These are phyloP conservation scores for Diplodia intermedia DNA, from an alignment of 2,329 filamentous ascomycete species.

Conservation along the genomic window DNA sequence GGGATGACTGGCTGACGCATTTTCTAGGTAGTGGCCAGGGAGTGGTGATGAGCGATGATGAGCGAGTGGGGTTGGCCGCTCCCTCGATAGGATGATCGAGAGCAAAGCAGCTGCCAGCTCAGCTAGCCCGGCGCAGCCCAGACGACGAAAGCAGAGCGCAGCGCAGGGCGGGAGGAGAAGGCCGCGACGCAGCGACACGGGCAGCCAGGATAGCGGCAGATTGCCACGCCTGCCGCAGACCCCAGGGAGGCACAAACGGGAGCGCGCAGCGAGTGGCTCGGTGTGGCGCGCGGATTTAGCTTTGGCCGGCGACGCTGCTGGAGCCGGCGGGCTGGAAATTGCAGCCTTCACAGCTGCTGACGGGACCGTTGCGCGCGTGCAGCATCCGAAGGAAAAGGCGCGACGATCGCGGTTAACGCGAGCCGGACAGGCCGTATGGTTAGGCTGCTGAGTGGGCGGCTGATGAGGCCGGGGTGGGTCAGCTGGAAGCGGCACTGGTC, in stretches of 20 bases:
- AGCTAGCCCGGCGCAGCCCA: constrained; percentile 12
- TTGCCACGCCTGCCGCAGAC: constrained; percentile 23
- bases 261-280: constrained; percentile 7
- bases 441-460: constrained; percentile 22
- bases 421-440: constrained; percentile 19
- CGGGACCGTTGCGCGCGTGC: constrained; percentile 24
- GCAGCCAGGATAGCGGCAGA: constrained; percentile 16
- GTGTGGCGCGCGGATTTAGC: constrained; percentile 11
- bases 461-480: constrained; percentile 15
- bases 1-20: constrained; percentile 14
- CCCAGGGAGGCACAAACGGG: constrained; percentile 6
- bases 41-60: background rate
- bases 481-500: constrained; percentile 20
- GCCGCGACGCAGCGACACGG: background rate
- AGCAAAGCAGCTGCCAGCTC: constrained; percentile 17
- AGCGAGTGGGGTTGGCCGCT: constrained; percentile 16
- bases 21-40: background rate
- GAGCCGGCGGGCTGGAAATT: constrained; percentile 13
- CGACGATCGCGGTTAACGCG: constrained; percentile 24
- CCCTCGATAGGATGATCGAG: constrained; percentile 12
- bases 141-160: constrained; percentile 8
- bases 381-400: constrained; percentile 24
- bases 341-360: background rate
- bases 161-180: background rate
- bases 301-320: constrained; percentile 1